Evolutionary conservation across 2,329 filamentous ascomycete genomes (phyloP), one percentile per base, ranked within the genome.

Genomic region (Talaromyces piceae): DNA sequence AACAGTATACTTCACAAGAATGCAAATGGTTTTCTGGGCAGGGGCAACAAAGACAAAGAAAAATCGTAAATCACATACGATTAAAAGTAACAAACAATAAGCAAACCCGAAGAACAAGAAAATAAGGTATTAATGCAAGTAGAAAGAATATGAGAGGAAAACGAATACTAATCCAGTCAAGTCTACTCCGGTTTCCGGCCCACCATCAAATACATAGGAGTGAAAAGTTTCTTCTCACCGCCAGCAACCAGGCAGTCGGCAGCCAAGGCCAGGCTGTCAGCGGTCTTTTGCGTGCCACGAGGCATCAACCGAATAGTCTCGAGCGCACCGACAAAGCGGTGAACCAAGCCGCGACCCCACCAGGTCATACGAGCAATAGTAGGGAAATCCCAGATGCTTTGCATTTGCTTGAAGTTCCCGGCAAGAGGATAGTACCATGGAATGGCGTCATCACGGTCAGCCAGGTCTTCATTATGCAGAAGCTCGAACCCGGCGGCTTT

Each of bases 161-260:
- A n/a, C n/a, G n/a, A n/a, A n/a, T n/a, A n/a, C n/a, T n/a, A n/a
- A n/a, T 18, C 25, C 16, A 22, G 25, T 9, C 7, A 28, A 22
- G 31, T 27, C 16, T 67, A 69, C 64, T 71, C 64, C 39, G 91
- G 89, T 79, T 96, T 96, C 73, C 88, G 83, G 55, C 83, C 91
- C 54, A 96, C 82, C 88, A 96, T 96, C 65, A 97, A 77, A 74
- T 95, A 96, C 91, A 97, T 97, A 51, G 91, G 91, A 1, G 91
- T 97, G 74, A 97, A 97, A n/a, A 97, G 80, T 70, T 95, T 87
- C 75, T 91, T 79, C 68, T 83, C 81, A 30, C 84, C 91, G 71
- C 91, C 91, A 45, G 87, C 88, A 20, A 95, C 91, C 47, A 97
- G 76, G 62, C 82, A 87, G 70, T 96, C 91, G 9, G 82, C 90